phyloP scores from a whole-genome alignment of 257 asterid genomes.

The Salvia rosmarinus region DNA sequence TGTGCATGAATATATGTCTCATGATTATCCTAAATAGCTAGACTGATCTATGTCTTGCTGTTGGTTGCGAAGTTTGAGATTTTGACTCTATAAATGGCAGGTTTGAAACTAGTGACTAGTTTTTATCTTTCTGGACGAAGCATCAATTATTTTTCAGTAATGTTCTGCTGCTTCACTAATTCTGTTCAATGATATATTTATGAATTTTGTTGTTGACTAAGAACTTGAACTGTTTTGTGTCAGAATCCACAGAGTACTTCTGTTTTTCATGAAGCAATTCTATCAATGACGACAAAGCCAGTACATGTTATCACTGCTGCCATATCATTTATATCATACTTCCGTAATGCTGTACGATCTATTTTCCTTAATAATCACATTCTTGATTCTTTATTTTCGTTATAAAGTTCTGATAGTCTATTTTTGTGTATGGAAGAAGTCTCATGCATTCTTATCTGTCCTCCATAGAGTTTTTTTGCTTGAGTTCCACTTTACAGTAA shows the following conservation, averaged over 20 bases:
- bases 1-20: slow-evolving; percentile 1
- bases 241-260: slow-evolving; percentile 61
- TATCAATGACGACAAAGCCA: slow-evolving; percentile 72
- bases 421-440: slow-evolving; percentile 13
- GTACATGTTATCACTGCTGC: slow-evolving; percentile 74
- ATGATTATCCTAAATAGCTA: not conserved
- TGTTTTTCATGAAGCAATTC: slow-evolving; percentile 64
- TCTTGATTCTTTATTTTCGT: slow-evolving; percentile 22
- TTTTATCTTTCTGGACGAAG: not conserved
- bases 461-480: slow-evolving; percentile 2
- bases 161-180: slow-evolving; percentile 18
- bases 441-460: slow-evolving; percentile 12
- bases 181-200: slow-evolving; percentile 6
- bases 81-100: not conserved
- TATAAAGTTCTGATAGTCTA: not conserved
- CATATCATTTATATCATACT: slow-evolving; percentile 75
- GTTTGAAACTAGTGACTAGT: not conserved
- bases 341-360: slow-evolving; percentile 62
- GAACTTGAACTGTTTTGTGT: slow-evolving; percentile 29
- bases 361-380: slow-evolving; percentile 10
- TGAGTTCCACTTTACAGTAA: slow-evolving; percentile 17
- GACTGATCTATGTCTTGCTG: not conserved
- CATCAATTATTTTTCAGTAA: slow-evolving; percentile 1
- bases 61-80: slow-evolving; percentile 17
- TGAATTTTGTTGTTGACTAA: slow-evolving; percentile 8